These are phyloP conservation scores for Lophiotrema nucula DNA, from an alignment of 495 filamentous ascomycete genomes.

Conservation along the genomic window DNA sequence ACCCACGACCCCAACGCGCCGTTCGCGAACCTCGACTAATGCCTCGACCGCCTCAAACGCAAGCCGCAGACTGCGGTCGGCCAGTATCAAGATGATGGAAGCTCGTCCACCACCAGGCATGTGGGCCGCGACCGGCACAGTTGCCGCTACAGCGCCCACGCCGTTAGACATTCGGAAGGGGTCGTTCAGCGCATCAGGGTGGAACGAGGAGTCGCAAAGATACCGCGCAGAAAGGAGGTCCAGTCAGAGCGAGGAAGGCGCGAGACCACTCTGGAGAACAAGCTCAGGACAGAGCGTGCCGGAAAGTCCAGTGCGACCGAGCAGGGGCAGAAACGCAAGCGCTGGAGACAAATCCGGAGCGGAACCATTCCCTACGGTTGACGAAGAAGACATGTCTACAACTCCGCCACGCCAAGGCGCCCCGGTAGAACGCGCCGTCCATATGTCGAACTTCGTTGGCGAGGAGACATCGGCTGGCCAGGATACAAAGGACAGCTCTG, in stretches of 20 bases:
- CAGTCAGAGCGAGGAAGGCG: conserved; percentile 18
- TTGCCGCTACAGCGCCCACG: conserved; percentile 45
- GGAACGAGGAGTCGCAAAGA: conserved; percentile 42
- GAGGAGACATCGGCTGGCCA: conserved; percentile 1
- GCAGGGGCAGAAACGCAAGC: not conserved
- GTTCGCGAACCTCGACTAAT: conserved; percentile 34
- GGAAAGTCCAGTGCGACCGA: conserved; percentile 3
- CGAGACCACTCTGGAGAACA: conserved; percentile 12
- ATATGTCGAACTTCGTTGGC: conserved; percentile 12
- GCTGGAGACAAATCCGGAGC: not conserved
- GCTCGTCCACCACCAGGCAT: conserved; percentile 52
- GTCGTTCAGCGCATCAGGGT: conserved; percentile 43
- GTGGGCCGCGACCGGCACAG: conserved; percentile 51
- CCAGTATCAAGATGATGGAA: conserved; percentile 49
- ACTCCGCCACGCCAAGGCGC: not conserved
- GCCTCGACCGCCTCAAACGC: conserved; percentile 32
- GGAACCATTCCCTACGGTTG: conserved; percentile 33
- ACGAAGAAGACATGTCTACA: conserved; percentile 29
- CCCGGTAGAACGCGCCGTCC: not conserved
- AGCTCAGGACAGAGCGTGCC: conserved; percentile 3
- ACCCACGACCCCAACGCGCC: conserved; percentile 8
- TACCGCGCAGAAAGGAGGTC: conserved; percentile 16
- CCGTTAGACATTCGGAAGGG: conserved; percentile 46
- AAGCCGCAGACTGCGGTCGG: conserved; percentile 37
- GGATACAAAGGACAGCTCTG: conserved; percentile 3